Conservation (phyloP, 768 basidiomycete species). For the Galerina marginata region DNA sequence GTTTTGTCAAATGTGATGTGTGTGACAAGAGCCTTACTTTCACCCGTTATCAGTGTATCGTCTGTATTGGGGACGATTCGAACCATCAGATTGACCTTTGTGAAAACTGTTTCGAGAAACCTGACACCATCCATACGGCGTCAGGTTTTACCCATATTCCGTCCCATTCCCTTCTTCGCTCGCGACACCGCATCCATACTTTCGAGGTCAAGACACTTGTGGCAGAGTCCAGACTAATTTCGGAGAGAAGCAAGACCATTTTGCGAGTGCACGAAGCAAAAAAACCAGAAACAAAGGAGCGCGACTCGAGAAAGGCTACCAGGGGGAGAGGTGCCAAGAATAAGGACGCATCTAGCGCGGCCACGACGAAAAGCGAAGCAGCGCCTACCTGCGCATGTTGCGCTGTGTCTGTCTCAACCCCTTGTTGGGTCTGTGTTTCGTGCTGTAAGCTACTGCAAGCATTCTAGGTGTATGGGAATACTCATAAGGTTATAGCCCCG, state of each 20-base stretch:
- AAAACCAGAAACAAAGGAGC: background rate
- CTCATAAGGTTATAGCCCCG: background rate
- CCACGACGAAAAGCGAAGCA: background rate
- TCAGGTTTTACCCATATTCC: background rate
- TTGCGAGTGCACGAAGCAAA: slow-evolving; percentile 9
- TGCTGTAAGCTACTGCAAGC: slow-evolving; percentile 9
- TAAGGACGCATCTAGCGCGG: background rate
- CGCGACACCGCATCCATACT: slow-evolving; percentile 1
- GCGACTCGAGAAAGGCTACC: background rate
- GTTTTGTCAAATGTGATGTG: slow-evolving; percentile 6
- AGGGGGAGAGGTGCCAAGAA: slow-evolving; percentile 4
- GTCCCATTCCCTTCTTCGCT: slow-evolving; percentile 18
- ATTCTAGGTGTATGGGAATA: background rate
- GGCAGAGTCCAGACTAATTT: slow-evolving; percentile 6
- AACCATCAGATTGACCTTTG: slow-evolving; percentile 14
- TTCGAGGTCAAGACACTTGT: slow-evolving; percentile 11
- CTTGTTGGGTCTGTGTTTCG: slow-evolving; percentile 18
- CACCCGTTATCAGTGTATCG: slow-evolving; percentile 16
- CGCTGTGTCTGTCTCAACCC: background rate
- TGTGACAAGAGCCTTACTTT: slow-evolving; percentile 10
- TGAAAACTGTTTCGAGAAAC: slow-evolving; percentile 13
- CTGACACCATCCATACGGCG: background rate
- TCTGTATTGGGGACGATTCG: slow-evolving; percentile 15
- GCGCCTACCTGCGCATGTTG: slow-evolving; percentile 11
- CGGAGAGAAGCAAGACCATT: slow-evolving; percentile 14